These are phyloP conservation scores for Myxozyma udenii DNA, from an alignment of 805 yeast genomes.

Conservation along the genomic window DNA sequence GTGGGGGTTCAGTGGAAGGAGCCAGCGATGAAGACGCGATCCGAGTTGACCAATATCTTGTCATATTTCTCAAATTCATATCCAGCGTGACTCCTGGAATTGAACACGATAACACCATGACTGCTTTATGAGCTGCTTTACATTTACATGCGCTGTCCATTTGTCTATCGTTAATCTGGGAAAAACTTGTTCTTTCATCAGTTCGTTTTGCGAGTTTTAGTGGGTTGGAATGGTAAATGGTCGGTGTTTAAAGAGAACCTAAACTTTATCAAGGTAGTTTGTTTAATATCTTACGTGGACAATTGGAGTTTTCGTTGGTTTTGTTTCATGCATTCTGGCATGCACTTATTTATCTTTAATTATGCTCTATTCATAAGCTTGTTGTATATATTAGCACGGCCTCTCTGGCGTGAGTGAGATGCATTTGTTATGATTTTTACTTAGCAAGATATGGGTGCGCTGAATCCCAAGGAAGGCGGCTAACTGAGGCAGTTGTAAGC, in stretches of 20 bases:
- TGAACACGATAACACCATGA: slow-evolving; percentile 98
- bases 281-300: not conserved
- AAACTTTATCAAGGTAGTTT: no score
- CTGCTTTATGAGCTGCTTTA: slow-evolving; percentile 50
- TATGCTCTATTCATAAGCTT: no score
- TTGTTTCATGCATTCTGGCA: not conserved
- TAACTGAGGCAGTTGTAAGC: no score
- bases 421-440: no score
- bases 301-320: not conserved
- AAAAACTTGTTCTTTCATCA: not conserved
- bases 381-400: no score
- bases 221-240: no score
- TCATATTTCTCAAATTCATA: slow-evolving; percentile 87
- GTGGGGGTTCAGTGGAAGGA: slow-evolving; percentile 20
- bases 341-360: no score
- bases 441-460: no score
- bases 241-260: no score
- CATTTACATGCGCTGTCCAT: not conserved
- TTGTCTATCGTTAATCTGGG: not conserved
- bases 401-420: no score
- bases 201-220: not conserved
- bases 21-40: slow-evolving; percentile 56
- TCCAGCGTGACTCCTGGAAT: slow-evolving; percentile 97
- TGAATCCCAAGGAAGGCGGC: no score
- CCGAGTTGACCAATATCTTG: slow-evolving; percentile 85